Percentiles rank a stretch among this genome's conserved stretches.
phyloP scores from a whole-genome alignment of 2,329 filamentous ascomycete species.

The Ceratocystis huliohia region DNA sequence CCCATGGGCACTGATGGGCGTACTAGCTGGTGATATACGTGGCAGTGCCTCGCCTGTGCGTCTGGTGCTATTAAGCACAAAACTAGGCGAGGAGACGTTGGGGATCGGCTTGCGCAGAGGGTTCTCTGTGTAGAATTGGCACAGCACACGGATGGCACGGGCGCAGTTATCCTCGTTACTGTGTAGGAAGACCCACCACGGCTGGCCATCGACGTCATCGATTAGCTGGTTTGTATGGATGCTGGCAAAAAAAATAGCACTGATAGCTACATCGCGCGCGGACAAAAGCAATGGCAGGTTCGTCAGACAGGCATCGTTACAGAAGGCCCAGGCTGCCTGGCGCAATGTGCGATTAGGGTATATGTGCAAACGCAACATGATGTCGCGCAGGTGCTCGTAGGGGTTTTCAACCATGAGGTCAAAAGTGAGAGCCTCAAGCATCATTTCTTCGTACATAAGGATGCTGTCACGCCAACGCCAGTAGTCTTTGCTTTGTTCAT shows the following conservation, averaged over 20 bases:
- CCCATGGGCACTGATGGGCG: constrained; percentile 11
- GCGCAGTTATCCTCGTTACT: constrained; percentile 59
- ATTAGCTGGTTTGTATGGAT: constrained; percentile 62
- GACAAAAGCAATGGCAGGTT: constrained; percentile 70
- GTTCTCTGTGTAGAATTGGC: constrained; percentile 53
- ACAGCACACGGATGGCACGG: constrained; percentile 64
- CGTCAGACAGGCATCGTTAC: constrained; percentile 81
- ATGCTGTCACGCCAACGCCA: constrained; percentile 97
- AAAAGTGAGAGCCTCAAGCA: constrained; percentile 86
- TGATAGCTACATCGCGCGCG: constrained; percentile 69
- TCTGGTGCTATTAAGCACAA: constrained; percentile 44
- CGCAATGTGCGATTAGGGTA: constrained; percentile 70
- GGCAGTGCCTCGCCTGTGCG: constrained; percentile 24
- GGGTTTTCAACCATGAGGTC: constrained; percentile 84
- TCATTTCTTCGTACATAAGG: constrained; percentile 77
- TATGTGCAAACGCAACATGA: constrained; percentile 59
- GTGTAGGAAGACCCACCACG: constrained; percentile 78
- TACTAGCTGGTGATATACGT: constrained; percentile 30
- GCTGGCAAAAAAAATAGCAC: constrained; percentile 75
- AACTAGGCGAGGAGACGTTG: constrained; percentile 39
- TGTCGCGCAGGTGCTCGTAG: constrained; percentile 70
- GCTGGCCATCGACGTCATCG: constrained; percentile 58
- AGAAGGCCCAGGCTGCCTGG: constrained; percentile 83
- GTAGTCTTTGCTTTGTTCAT: constrained; percentile 96
- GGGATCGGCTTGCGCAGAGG: constrained; percentile 46